Conservation (phyloP, 768 basidiomycete genomes). For the Boletus sp. region DNA sequence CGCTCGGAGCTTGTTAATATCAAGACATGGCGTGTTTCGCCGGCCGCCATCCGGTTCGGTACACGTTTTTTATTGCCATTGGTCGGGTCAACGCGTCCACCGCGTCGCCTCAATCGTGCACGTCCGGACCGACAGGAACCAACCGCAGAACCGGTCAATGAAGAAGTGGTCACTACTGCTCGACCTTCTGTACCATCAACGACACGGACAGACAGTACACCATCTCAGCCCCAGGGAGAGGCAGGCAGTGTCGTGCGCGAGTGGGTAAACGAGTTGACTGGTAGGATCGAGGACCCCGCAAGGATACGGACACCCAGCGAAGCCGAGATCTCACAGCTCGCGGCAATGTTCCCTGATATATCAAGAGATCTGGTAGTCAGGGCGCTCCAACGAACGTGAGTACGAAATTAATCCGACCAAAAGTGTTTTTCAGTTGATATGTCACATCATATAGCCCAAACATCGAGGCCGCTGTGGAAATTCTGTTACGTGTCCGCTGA, state of each 20-base stretch:
- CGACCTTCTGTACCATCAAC: constrained; percentile 32
- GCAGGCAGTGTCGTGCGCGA: constrained; percentile 57
- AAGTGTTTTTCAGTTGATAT: constrained; percentile 2
- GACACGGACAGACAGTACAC: constrained; percentile 19
- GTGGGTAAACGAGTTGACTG: constrained; percentile 79
- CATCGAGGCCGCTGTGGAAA: constrained; percentile 80
- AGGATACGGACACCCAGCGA: constrained; percentile 71
- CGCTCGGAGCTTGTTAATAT: constrained; percentile 78
- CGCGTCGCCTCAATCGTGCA: constrained; percentile 68
- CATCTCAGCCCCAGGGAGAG: constrained; percentile 21
- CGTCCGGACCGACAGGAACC: constrained; percentile 52
- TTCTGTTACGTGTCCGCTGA: constrained; percentile 51
- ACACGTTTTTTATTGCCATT: constrained; percentile 60
- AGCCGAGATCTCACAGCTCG: constrained; percentile 69
- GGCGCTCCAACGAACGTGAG: constrained; percentile 78
- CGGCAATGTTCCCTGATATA: constrained; percentile 81
- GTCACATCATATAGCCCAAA: constrained; percentile 49
- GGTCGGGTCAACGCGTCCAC: constrained; percentile 59
- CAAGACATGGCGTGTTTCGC: constrained; percentile 76
- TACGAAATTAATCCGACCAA: constrained; percentile 5
- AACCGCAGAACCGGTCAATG: constrained; percentile 34
- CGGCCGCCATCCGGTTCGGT: constrained; percentile 51
- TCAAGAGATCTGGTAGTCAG: constrained; percentile 68
- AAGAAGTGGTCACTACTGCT: constrained; percentile 66
- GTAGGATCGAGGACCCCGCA: constrained; percentile 51